Conservation (phyloP, 345 rosid species). For the Populus deltoides region DNA sequence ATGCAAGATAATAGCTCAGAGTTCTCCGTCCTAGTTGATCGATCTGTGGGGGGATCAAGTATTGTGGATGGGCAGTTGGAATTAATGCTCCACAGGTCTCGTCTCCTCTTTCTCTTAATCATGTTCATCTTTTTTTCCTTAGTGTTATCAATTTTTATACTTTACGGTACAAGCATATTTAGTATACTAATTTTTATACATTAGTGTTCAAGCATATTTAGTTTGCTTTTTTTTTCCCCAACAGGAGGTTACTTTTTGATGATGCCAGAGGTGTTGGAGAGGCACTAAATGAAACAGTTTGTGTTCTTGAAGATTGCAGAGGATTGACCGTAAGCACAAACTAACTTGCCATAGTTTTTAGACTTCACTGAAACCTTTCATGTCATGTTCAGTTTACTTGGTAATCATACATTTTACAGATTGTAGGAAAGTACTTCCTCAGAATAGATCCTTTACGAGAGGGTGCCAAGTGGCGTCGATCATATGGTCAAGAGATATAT, state of each 20-base stretch:
- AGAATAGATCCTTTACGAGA: constrained; percentile 69
- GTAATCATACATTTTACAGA: constrained; percentile 1
- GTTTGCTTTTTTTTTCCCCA: neutral
- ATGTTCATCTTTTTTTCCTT: neutral
- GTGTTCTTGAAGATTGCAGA: constrained; percentile 58
- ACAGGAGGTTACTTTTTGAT: constrained; percentile 76
- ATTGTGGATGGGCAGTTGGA: constrained; percentile 75
- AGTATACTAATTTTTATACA: neutral
- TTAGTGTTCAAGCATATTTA: neutral
- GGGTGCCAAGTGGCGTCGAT: constrained; percentile 94
- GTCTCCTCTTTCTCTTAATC: neutral
- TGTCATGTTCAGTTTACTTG: neutral
- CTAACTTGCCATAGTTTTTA: neutral
- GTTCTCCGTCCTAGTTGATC: constrained; percentile 80
- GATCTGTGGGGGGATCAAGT: constrained; percentile 86
- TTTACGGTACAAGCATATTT: neutral
- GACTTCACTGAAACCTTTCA: neutral
- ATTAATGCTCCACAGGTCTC: constrained; percentile 87
- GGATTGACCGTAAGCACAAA: constrained; percentile 74
- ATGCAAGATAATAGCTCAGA: constrained; percentile 65
- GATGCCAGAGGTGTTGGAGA: constrained; percentile 87
- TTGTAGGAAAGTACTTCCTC: constrained; percentile 54
- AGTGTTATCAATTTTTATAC: neutral
- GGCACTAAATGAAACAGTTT: constrained; percentile 86
- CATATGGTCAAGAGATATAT: constrained; percentile 78